Conservation (phyloP, 2,329 filamentous ascomycete species). For the Leptographium procerum region DNA sequence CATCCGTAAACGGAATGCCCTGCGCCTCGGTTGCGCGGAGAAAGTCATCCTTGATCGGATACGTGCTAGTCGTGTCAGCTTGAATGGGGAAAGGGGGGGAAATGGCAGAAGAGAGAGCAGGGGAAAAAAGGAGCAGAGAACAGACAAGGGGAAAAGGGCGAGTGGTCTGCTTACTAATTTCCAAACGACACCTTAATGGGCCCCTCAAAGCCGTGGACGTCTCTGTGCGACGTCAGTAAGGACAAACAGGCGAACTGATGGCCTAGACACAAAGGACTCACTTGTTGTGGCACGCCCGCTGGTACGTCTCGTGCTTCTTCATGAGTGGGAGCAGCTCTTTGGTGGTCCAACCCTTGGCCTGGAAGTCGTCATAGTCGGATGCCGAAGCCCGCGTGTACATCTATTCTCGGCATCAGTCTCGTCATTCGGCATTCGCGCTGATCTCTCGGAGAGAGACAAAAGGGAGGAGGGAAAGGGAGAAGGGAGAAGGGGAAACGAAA, state of each 20-base stretch:
- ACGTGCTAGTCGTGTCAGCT: conserved; percentile 35
- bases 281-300: conserved; percentile 49
- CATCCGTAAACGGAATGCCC: conserved; percentile 64
- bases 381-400: conserved; percentile 65
- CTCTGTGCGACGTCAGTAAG: conserved; percentile 24
- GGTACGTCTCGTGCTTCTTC: conserved; percentile 74
- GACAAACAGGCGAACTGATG: no score
- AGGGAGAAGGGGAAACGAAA: no score
- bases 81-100: no score
- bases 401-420: neutral
- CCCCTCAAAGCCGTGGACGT: conserved; percentile 65
- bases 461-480: neutral
- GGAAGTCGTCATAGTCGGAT: conserved; percentile 68
- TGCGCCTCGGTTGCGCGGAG: conserved; percentile 60
- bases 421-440: neutral
- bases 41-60: conserved; percentile 75
- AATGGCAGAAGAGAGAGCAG: neutral
- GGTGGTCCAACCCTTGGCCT: conserved; percentile 68
- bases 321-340: conserved; percentile 65
- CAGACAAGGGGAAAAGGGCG: neutral
- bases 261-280: conserved; percentile 21
- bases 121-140: neutral
- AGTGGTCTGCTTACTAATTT: conserved; percentile 40
- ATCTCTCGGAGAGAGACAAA: neutral
- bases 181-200: conserved; percentile 76